Evolutionary conservation across 768 basidiomycete genomes (phyloP), one percentile per base, ranked within the genome.

Genomic region (Boletus sp.): DNA sequence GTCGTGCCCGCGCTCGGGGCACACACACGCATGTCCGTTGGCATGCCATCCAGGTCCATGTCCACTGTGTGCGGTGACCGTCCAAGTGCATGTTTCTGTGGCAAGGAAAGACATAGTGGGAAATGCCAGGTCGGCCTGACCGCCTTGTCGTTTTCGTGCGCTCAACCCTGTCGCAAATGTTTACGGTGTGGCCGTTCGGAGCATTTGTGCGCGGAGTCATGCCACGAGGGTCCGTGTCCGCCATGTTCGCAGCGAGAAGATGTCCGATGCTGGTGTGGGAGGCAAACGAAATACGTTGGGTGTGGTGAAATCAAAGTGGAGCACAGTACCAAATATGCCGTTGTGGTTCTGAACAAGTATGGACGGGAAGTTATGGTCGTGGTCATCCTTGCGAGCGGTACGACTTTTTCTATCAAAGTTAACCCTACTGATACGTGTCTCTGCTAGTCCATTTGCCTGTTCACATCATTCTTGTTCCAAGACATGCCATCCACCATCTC

Each of bases 11-110:
- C 82, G 87, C 2, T 73, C 75, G 30, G 62, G 63, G 0, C 98
- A 96, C 63, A 77, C 79, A 0, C 96, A 98, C 67, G 78, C 92
- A 0, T 98, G 95, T 69, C 83, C 94, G 0, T 68, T 94, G 14
- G 76, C 78, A 12, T 98, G 96, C 66, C 96, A 98, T 70, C 96
- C 97, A 0, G 97, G 96, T 0, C 97, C 96, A 0, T 99, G 97
- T 73, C 95, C 95, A 0, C 94, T 94, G 0, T 99, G 97, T 67
- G 83, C 85, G 59, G 81, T 96, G 11, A 90, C 89, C 6, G 83
- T 89, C 0, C 80, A 83, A 42, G 73, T 85, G 75, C 79, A 1
- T 99, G 97, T 68, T 86, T 90, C 50, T 98, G 94, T n/a, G 81
- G 82, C 47, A 80, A 83, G 57, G 78, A 82, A 33, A 71, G 75